phyloP scores from a whole-genome alignment of 495 filamentous ascomycete genomes.

The Penicillium manginii region DNA sequence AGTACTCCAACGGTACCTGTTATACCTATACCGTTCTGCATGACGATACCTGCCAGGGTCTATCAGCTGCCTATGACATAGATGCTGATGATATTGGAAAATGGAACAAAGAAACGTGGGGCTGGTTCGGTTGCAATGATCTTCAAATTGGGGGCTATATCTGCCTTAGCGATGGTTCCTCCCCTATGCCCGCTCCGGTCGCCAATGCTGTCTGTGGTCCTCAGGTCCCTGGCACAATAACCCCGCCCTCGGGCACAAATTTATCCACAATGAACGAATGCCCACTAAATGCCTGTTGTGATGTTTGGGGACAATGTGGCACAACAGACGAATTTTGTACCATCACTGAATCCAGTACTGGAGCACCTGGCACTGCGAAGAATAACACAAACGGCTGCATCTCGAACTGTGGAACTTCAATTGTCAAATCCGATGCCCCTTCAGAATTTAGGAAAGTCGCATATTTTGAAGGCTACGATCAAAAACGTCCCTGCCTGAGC shows the following conservation, averaged over 20 bases:
- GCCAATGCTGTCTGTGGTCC: neutral
- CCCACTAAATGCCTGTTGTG: slow-evolving; percentile 15
- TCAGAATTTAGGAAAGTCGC: neutral
- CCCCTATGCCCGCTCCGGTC: neutral
- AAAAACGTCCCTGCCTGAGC: slow-evolving; percentile 26
- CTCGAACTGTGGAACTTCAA: slow-evolving; percentile 10
- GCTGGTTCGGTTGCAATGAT: slow-evolving; percentile 16
- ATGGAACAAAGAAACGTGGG: slow-evolving; percentile 46
- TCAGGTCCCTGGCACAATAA: neutral
- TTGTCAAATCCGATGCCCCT: slow-evolving; percentile 4
- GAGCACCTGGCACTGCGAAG: neutral
- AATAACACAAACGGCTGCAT: neutral
- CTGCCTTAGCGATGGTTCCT: slow-evolving; percentile 2
- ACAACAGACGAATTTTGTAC: slow-evolving; percentile 4
- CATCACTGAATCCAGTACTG: neutral
- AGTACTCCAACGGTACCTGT: neutral
- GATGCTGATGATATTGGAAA: slow-evolving; percentile 29
- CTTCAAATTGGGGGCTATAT: slow-evolving; percentile 1
- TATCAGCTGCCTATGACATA: neutral
- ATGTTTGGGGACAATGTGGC: slow-evolving; percentile 12
- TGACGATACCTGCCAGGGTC: neutral
- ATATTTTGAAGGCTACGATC: slow-evolving; percentile 1
- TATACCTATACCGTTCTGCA: neutral
- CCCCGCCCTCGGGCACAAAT: neutral
- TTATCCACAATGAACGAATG: slow-evolving; percentile 6